phyloP scores from a whole-genome alignment of 2,329 filamentous ascomycete species.

The Botryotinia convoluta region DNA sequence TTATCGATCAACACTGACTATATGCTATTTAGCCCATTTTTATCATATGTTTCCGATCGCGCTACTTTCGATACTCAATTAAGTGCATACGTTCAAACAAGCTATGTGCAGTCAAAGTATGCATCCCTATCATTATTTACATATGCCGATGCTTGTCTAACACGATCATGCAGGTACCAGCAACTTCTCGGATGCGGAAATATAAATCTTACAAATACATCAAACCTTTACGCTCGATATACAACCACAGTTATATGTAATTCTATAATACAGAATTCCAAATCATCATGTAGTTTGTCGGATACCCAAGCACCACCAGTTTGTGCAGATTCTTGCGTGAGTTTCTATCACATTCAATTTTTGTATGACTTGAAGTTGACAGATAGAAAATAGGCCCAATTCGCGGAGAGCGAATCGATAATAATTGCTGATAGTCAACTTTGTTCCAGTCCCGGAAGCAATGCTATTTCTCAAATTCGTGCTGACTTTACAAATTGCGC shows the following conservation, averaged over 20 bases:
- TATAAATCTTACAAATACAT: conserved; percentile 75
- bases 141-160: conserved; percentile 34
- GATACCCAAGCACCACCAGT: conserved; percentile 66
- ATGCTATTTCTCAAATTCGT: conserved; percentile 74
- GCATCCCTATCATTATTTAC: conserved; percentile 33
- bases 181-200: conserved; percentile 75
- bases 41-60: conserved; percentile 74
- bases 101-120: conserved; percentile 77
- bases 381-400: conserved; percentile 58
- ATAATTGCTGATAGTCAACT: conserved; percentile 72
- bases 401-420: conserved; percentile 83
- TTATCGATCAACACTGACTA: conserved; percentile 23
- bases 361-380: conserved; percentile 36
- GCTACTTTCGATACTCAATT: conserved; percentile 76
- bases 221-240: conserved; percentile 85
- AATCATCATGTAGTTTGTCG: conserved; percentile 63
- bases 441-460: conserved; percentile 63
- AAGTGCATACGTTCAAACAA: conserved; percentile 66
- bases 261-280: conserved; percentile 87
- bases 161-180: conserved; percentile 63
- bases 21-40: conserved; percentile 65
- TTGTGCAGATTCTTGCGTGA: conserved; percentile 85
- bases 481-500: conserved; percentile 92
- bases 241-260: conserved; percentile 92
- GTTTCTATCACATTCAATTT: conserved; percentile 37